A percentile compares a stretch with the other conserved stretches of the same genome.
Conservation (phyloP, 305 asterid species). For the Fraxinus floribunda region DNA sequence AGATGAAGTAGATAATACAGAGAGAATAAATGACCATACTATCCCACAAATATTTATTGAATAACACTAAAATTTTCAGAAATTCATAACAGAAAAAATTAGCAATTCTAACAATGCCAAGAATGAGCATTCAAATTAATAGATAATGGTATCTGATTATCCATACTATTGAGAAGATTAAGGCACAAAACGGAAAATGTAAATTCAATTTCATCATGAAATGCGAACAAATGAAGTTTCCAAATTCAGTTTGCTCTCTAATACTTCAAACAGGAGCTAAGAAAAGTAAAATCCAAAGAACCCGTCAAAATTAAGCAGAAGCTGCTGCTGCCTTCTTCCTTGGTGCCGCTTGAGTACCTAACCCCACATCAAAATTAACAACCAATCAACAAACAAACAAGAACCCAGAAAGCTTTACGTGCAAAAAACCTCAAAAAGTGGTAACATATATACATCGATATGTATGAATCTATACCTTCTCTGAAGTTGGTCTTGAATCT, state of each 20-base stretch:
- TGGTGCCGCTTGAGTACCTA: conserved; percentile 87
- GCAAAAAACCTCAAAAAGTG: background rate
- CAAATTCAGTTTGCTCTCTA: conserved; percentile 25
- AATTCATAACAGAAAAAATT: background rate
- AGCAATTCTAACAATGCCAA: background rate
- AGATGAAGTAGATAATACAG: background rate
- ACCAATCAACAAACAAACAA: background rate
- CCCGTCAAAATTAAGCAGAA: conserved; percentile 46
- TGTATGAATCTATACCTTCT: conserved; percentile 54
- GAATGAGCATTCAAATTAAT: background rate
- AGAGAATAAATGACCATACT: background rate
- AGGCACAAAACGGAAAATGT: background rate
- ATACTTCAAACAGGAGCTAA: conserved; percentile 22
- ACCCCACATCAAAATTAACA: background rate
- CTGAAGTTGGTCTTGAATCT: conserved; percentile 88
- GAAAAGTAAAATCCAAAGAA: conserved; percentile 24
- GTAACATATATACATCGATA: background rate
- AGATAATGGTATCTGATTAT: conserved; percentile 20
- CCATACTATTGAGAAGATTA: conserved; percentile 15
- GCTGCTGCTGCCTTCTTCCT: conserved; percentile 77
- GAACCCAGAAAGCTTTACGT: background rate
- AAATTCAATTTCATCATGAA: background rate
- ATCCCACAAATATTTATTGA: background rate
- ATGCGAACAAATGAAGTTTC: conserved; percentile 5
- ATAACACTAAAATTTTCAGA: background rate